A percentile compares a stretch with the other conserved stretches of the same genome.
Evolutionary conservation across 257 asterid species (phyloP).

Genomic region (Solanum pennellii): DNA sequence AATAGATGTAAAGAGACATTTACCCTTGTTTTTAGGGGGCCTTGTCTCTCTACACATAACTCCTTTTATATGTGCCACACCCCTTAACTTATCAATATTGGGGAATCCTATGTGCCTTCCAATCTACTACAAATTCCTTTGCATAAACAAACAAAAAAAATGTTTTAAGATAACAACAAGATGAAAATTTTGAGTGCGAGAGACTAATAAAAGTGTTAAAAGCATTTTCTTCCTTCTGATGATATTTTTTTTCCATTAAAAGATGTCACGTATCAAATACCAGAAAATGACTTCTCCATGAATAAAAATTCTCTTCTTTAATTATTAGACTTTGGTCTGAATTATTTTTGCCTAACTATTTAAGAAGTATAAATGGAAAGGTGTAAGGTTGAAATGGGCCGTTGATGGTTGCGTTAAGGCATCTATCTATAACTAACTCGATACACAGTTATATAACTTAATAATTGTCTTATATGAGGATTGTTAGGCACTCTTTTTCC

Average conservation of each 20-base stretch:
- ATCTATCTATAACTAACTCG: too few relatives aligned
- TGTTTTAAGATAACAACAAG: neutral
- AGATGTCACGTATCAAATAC: neutral
- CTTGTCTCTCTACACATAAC: neutral
- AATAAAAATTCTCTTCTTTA: neutral
- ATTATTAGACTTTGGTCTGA: neutral
- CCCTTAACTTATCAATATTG: neutral
- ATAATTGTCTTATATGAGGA: neutral
- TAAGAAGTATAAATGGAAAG: neutral
- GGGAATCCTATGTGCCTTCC: neutral
- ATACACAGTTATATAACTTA: neutral
- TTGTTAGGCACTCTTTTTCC: neutral
- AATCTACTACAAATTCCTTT: neutral
- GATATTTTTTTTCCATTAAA: neutral
- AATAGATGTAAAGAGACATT: neutral
- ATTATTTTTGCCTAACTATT: neutral
- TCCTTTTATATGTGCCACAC: neutral
- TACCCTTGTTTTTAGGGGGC: neutral
- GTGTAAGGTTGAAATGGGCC: neutral
- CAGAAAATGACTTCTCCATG: neutral
- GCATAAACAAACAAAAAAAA: neutral
- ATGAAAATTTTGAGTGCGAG: neutral
- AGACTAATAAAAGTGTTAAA: neutral
- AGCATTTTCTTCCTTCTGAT: neutral
- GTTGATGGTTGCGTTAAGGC: neutral